Conservation (phyloP, 192 early-diverging fungal genomes). For the Polychytrium aggregatum region DNA sequence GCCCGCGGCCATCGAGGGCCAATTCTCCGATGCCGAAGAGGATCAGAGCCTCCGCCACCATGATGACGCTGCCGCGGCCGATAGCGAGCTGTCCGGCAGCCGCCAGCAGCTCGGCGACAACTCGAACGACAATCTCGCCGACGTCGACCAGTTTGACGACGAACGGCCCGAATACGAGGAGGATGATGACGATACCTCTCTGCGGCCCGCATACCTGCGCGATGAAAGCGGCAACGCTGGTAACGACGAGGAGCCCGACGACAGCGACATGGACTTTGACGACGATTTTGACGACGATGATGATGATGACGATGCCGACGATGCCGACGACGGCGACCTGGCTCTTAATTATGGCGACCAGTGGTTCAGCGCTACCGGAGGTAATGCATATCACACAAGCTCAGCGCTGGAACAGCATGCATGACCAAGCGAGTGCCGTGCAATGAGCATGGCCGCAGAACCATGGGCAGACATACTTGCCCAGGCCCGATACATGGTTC, state of each 20-base stretch:
- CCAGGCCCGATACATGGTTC: background rate
- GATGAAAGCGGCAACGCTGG: slow-evolving; percentile 12
- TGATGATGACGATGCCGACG: slow-evolving; percentile 48
- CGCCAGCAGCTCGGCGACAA: too few relatives aligned
- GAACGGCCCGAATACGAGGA: background rate
- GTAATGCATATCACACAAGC: too few relatives aligned
- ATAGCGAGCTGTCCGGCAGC: too few relatives aligned
- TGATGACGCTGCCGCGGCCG: slow-evolving; percentile 1
- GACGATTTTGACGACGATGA: slow-evolving; percentile 26
- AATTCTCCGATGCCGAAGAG: slow-evolving; percentile 16
- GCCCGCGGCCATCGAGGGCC: too few relatives aligned
- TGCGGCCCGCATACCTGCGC: slow-evolving; percentile 22
- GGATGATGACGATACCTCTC: slow-evolving; percentile 8
- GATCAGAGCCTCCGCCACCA: background rate
- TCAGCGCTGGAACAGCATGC: too few relatives aligned
- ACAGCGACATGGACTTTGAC: slow-evolving; percentile 28
- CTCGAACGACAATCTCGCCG: background rate
- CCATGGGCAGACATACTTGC: background rate
- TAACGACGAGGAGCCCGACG: slow-evolving; percentile 23
- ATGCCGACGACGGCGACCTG: slow-evolving; percentile 52
- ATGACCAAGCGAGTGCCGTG: too few relatives aligned
- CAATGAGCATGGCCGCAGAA: background rate
- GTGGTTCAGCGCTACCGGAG: slow-evolving; percentile 66
- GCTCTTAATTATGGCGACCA: slow-evolving; percentile 64
- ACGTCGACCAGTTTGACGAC: slow-evolving; percentile 1